A percentile compares a stretch with the other conserved stretches of the same genome.
Evolutionary conservation across 116 monocot species (phyloP).

Genomic region (Posidonia oceanica): DNA sequence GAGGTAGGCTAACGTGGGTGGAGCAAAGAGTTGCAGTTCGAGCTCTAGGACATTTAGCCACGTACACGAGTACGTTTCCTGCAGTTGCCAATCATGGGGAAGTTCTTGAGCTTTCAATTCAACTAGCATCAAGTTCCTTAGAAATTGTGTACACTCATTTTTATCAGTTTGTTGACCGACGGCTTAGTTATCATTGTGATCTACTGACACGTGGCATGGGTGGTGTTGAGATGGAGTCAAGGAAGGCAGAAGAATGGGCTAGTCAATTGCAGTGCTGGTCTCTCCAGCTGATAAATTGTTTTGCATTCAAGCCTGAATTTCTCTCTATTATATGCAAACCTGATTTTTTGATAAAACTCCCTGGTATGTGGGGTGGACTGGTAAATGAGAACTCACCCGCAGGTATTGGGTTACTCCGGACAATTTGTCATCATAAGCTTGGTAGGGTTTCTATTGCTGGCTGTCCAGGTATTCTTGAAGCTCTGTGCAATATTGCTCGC

Average conservation of each 20-base stretch:
- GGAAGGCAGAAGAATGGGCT: conserved; percentile 99
- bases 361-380: conserved; percentile 97
- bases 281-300: conserved; percentile 96
- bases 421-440: conserved; percentile 87
- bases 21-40: conserved; percentile 96
- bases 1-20: conserved; percentile 97
- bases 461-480: conserved; percentile 55
- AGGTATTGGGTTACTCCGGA: conserved; percentile 85
- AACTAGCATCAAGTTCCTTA: conserved; percentile 75
- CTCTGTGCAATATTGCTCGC: conserved; percentile 78
- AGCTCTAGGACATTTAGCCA: conserved; percentile 90
- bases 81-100: conserved; percentile 78
- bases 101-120: conserved; percentile 86
- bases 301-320: conserved; percentile 97
- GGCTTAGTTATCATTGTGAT: conserved; percentile 93
- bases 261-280: conserved; percentile 99
- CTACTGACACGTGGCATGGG: conserved; percentile 99
- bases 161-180: conserved; percentile 70
- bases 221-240: conserved; percentile 95
- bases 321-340: conserved; percentile 82
- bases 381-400: conserved; percentile 98
- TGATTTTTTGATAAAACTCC: conserved; percentile 67
- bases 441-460: conserved; percentile 69
- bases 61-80: conserved; percentile 85
- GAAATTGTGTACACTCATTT: conserved; percentile 98